A percentile compares a stretch with the other conserved stretches of the same genome.
These are phyloP conservation scores for Cavenderia fasciculata DNA, from an alignment of 78 protist genomes.

Conservation along the genomic window DNA sequence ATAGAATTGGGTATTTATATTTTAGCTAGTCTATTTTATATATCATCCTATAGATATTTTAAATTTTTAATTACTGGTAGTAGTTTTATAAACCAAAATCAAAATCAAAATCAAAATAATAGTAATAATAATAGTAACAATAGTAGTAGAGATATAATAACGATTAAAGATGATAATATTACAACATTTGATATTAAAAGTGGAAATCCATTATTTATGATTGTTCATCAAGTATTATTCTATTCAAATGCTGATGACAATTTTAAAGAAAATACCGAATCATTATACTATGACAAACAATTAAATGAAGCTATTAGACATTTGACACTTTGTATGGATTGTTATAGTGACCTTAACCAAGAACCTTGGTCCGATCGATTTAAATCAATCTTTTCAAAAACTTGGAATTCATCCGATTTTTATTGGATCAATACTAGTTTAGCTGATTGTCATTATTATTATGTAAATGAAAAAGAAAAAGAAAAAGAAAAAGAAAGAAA, in stretches of 20 bases:
- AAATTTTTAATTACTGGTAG: slow-evolving; percentile 30
- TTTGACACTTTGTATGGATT: slow-evolving; percentile 50
- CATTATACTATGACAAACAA: slow-evolving; percentile 11
- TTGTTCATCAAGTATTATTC: slow-evolving; percentile 21
- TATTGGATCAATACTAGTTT: slow-evolving; percentile 45
- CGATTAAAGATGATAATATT: background rate
- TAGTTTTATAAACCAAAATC: background rate
- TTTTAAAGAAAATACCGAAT: background rate
- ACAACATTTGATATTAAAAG: background rate
- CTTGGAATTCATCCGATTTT: slow-evolving; percentile 12
- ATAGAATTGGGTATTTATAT: slow-evolving; percentile 40
- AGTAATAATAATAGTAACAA: background rate
- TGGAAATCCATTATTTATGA: slow-evolving; percentile 10
- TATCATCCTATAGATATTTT: slow-evolving; percentile 43
- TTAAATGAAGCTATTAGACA: slow-evolving; percentile 5
- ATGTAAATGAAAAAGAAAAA: background rate
- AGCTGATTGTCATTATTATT: slow-evolving; percentile 50
- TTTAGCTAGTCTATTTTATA: slow-evolving; percentile 4
- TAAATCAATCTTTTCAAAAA: background rate
- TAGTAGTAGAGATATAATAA: background rate
- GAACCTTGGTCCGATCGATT: slow-evolving; percentile 43
- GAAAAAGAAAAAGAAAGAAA: background rate
- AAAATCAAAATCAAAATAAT: too few relatives aligned
- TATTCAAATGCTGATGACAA: slow-evolving; percentile 43
- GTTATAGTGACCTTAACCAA: slow-evolving; percentile 56